Conservation (phyloP, 257 asterid genomes). For the Capsicum chinense region DNA sequence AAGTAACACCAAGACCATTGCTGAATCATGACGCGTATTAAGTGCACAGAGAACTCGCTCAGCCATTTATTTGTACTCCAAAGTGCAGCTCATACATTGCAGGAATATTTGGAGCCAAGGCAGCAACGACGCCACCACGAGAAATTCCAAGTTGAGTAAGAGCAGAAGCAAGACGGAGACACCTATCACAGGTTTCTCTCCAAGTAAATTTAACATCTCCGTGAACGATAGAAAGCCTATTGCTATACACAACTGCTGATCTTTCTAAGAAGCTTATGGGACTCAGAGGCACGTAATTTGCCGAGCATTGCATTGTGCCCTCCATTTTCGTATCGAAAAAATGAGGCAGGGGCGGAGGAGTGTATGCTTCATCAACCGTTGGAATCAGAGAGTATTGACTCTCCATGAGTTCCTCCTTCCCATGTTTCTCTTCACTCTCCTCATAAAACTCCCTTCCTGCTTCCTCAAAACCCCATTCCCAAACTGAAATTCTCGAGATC, state of each 20-base stretch:
- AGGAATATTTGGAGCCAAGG: too few relatives aligned
- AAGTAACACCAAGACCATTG: too few relatives aligned
- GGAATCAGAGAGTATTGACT: slow-evolving; percentile 42
- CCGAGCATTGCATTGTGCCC: slow-evolving; percentile 6
- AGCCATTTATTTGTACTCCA: too few relatives aligned
- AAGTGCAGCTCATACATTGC: too few relatives aligned
- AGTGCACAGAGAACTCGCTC: too few relatives aligned
- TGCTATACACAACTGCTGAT: not conserved
- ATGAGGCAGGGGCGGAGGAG: not conserved
- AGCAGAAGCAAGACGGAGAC: slow-evolving; percentile 17
- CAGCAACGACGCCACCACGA: not conserved
- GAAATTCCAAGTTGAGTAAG: not conserved
- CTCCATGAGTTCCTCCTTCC: slow-evolving; percentile 30
- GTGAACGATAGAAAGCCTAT: slow-evolving; percentile 5
- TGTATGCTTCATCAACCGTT: slow-evolving; percentile 27
- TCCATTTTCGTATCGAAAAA: not conserved
- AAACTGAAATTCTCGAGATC: slow-evolving; percentile 44
- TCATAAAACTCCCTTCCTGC: too few relatives aligned
- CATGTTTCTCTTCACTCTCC: slow-evolving; percentile 44
- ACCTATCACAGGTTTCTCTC: slow-evolving; percentile 24
- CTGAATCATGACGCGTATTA: too few relatives aligned
- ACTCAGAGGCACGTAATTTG: slow-evolving; percentile 18
- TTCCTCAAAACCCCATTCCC: slow-evolving; percentile 36
- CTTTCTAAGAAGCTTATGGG: slow-evolving; percentile 18
- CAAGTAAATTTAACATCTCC: not conserved